These are phyloP conservation scores for Fusarium decemcellulare DNA, from an alignment of 2,329 filamentous ascomycete genomes.

Conservation along the genomic window DNA sequence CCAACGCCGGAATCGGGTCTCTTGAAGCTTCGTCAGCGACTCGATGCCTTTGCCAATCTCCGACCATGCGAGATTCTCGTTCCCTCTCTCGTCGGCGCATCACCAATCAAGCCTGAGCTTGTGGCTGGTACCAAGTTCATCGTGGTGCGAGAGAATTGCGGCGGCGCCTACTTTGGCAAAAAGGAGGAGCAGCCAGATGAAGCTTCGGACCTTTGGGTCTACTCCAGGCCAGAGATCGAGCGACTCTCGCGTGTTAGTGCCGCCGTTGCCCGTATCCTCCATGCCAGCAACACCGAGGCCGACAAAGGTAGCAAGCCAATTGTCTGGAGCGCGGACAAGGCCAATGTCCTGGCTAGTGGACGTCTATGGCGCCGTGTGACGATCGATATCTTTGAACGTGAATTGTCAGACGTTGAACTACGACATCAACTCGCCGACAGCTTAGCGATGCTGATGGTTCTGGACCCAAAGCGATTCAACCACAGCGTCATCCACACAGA, in stretches of 20 bases:
- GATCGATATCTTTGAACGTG: slow-evolving; percentile 55
- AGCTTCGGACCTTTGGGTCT: slow-evolving; percentile 64
- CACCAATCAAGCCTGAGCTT: slow-evolving; percentile 61
- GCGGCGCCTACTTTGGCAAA: slow-evolving; percentile 64
- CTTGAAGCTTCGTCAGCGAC: slow-evolving; percentile 55
- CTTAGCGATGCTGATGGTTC: slow-evolving; percentile 63
- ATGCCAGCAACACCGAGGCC: slow-evolving; percentile 37
- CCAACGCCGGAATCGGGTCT: slow-evolving; percentile 62
- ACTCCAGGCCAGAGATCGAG: slow-evolving; percentile 61
- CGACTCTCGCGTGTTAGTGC: slow-evolving; percentile 62
- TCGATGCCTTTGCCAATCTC: slow-evolving; percentile 66
- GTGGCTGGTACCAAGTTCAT: slow-evolving; percentile 63
- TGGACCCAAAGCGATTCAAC: slow-evolving; percentile 62
- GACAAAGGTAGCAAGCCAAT: slow-evolving; percentile 50
- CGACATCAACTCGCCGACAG: slow-evolving; percentile 63
- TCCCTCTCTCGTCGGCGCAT: slow-evolving; percentile 55
- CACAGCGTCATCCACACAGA: slow-evolving; percentile 61
- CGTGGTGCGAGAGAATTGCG: slow-evolving; percentile 65
- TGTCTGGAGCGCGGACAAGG: slow-evolving; percentile 66
- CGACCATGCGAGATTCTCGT: slow-evolving; percentile 63
- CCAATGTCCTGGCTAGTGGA: slow-evolving; percentile 66
- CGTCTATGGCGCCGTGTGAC: slow-evolving; percentile 64
- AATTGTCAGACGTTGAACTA: slow-evolving; percentile 60
- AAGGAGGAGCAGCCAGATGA: slow-evolving; percentile 60
- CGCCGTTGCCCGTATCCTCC: slow-evolving; percentile 56